A percentile compares a stretch with the other conserved stretches of the same genome.
Conservation (phyloP, 768 basidiomycete genomes). For the Lyophyllum semitale region DNA sequence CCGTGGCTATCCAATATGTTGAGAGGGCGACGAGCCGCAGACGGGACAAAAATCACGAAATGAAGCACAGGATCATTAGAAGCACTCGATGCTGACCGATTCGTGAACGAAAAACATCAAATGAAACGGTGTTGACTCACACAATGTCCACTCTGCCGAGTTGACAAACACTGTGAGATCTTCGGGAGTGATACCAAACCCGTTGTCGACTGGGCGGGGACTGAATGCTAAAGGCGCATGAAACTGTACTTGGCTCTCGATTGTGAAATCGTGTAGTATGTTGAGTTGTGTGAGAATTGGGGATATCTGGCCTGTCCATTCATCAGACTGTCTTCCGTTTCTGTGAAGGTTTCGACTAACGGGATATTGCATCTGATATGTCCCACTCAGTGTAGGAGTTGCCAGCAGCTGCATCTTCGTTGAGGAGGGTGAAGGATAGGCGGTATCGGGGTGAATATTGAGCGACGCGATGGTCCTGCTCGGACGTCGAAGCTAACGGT, state of each 20-base stretch:
- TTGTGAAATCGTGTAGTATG: constrained; percentile 83
- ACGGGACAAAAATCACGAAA: constrained; percentile 89
- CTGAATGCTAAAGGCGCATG: constrained; percentile 88
- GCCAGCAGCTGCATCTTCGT: constrained; percentile 81
- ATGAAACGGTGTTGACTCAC: constrained; percentile 39
- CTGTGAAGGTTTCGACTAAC: constrained; percentile 45
- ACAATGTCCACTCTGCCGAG: constrained; percentile 93
- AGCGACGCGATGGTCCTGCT: constrained; percentile 48
- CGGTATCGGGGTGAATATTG: constrained; percentile 85
- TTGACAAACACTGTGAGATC: constrained; percentile 94
- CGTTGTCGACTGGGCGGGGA: constrained; percentile 45
- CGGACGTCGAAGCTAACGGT: constrained; percentile 44
- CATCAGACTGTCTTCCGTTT: background rate
- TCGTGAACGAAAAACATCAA: background rate
- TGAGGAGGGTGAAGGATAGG: constrained; percentile 89
- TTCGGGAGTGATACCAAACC: constrained; percentile 70
- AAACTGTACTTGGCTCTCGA: constrained; percentile 94
- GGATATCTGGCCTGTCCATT: constrained; percentile 60
- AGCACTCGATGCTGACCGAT: constrained; percentile 75
- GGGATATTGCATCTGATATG: constrained; percentile 56
- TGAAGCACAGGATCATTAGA: constrained; percentile 94
- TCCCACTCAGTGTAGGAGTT: constrained; percentile 71
- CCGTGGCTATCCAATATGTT: constrained; percentile 60
- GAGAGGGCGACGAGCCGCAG: constrained; percentile 66
- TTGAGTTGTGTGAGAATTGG: constrained; percentile 65